phyloP scores from a whole-genome alignment of 805 yeast genomes.

The Candida mattraensis region DNA sequence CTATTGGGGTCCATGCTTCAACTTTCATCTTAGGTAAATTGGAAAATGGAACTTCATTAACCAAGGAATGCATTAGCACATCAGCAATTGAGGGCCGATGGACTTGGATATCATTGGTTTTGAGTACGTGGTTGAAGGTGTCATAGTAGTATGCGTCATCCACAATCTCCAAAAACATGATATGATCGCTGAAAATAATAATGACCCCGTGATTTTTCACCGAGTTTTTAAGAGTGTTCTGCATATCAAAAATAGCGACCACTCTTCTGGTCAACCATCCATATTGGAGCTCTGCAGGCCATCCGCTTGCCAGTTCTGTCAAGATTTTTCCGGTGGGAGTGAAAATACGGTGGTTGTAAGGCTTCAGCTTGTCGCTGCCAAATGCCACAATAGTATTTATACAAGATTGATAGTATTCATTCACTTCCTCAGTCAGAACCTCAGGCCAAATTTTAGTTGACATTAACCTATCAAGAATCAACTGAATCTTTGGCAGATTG shows the following conservation, averaged over 20 bases:
- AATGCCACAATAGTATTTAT: slow-evolving; percentile 76
- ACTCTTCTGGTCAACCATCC: slow-evolving; percentile 89
- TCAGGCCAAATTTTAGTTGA: slow-evolving; percentile 47
- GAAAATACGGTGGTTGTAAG: slow-evolving; percentile 66
- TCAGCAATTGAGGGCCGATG: slow-evolving; percentile 68
- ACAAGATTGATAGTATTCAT: slow-evolving; percentile 50
- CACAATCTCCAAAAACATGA: slow-evolving; percentile 60
- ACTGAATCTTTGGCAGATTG: slow-evolving; percentile 68
- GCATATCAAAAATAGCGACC: slow-evolving; percentile 62
- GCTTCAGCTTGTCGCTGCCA: slow-evolving; percentile 54
- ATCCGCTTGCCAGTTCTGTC: slow-evolving; percentile 76
- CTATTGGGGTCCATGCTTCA: slow-evolving; percentile 62
- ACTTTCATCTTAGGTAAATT: slow-evolving; percentile 71
- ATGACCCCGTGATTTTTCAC: slow-evolving; percentile 50
- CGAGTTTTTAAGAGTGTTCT: slow-evolving; percentile 26
- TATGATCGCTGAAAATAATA: slow-evolving; percentile 77
- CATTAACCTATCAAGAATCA: slow-evolving; percentile 63
- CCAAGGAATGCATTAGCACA: slow-evolving; percentile 83
- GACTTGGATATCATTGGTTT: slow-evolving; percentile 18
- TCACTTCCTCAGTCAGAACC: slow-evolving; percentile 29
- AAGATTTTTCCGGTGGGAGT: slow-evolving; percentile 90
- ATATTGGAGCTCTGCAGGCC: slow-evolving; percentile 86
- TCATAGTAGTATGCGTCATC: slow-evolving; percentile 42
- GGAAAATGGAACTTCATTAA: slow-evolving; percentile 75
- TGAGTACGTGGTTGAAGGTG: slow-evolving; percentile 14